Conservation (phyloP, 2,329 filamentous ascomycete genomes). For the Corniculantispora saksenae region DNA sequence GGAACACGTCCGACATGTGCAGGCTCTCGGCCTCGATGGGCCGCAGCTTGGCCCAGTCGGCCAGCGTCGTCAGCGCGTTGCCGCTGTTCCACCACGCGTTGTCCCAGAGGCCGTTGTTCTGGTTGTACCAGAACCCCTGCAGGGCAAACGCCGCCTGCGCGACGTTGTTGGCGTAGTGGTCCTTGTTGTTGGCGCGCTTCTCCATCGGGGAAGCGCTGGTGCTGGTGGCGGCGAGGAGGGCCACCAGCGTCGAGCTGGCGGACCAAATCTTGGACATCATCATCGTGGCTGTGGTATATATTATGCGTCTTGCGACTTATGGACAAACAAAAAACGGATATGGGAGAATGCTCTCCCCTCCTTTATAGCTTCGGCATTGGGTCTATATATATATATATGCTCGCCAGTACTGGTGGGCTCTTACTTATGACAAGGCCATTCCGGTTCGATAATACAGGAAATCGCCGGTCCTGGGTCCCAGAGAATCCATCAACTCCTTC, state of each 20-base stretch:
- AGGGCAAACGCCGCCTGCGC: background rate
- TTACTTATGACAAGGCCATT: no score
- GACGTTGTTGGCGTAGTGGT: background rate
- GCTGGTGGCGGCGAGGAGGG: background rate
- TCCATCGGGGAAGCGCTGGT: background rate
- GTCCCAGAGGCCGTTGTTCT: constrained; percentile 61
- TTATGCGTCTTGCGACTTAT: background rate
- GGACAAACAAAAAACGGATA: background rate
- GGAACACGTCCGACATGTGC: constrained; percentile 42
- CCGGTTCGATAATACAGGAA: no score
- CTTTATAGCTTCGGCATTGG: background rate
- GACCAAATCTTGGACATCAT: constrained; percentile 1
- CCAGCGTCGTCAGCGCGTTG: constrained; percentile 64
- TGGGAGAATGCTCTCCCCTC: background rate
- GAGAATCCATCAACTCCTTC: background rate
- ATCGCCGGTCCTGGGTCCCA: background rate
- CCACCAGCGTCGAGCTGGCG: background rate
- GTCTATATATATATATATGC: background rate
- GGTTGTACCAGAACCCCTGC: constrained; percentile 56
- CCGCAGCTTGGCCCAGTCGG: constrained; percentile 50
- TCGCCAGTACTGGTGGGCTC: background rate
- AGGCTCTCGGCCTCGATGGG: constrained; percentile 37
- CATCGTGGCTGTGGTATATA: background rate
- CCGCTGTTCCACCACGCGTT: constrained; percentile 74
- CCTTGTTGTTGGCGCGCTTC: background rate